Evolutionary conservation across 345 rosid genomes (phyloP).

Genomic region (Reutealis trisperma): DNA sequence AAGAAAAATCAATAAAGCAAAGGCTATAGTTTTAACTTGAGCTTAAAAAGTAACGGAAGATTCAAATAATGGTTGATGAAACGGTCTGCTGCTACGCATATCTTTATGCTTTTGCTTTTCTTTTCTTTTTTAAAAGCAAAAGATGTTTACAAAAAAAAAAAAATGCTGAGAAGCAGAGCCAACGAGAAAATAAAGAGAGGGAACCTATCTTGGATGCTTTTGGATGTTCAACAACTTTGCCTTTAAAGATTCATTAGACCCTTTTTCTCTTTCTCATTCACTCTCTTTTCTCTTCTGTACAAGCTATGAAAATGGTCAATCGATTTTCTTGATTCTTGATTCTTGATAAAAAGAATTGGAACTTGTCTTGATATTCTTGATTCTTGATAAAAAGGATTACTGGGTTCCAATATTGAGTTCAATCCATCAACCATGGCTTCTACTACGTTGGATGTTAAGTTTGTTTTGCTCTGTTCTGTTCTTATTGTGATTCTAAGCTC

Average conservation of each 20-base stretch:
- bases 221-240: constrained; percentile 27
- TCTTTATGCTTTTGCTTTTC: constrained; percentile 47
- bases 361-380: constrained; percentile 13
- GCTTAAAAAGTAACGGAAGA: constrained; percentile 21
- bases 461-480: constrained; percentile 27
- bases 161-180: constrained; percentile 8
- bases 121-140: constrained; percentile 51
- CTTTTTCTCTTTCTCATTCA: background rate
- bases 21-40: constrained; percentile 28
- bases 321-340: constrained; percentile 14
- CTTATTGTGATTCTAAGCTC: constrained; percentile 17
- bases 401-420: constrained; percentile 14
- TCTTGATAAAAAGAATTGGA: constrained; percentile 18
- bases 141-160: constrained; percentile 33
- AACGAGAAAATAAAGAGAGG: constrained; percentile 12
- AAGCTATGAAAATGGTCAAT: constrained; percentile 3
- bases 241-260: constrained; percentile 19
- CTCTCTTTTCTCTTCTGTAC: background rate
- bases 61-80: constrained; percentile 33
- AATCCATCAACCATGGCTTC: constrained; percentile 16
- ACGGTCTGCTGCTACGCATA: constrained; percentile 31
- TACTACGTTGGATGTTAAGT: background rate
- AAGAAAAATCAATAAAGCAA: constrained; percentile 4
- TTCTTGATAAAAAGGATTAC: constrained; percentile 15
- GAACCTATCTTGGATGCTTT: constrained; percentile 40